Evolutionary conservation across 2,329 filamentous ascomycete species (phyloP).

Genomic region (Fonsecaea erecta): DNA sequence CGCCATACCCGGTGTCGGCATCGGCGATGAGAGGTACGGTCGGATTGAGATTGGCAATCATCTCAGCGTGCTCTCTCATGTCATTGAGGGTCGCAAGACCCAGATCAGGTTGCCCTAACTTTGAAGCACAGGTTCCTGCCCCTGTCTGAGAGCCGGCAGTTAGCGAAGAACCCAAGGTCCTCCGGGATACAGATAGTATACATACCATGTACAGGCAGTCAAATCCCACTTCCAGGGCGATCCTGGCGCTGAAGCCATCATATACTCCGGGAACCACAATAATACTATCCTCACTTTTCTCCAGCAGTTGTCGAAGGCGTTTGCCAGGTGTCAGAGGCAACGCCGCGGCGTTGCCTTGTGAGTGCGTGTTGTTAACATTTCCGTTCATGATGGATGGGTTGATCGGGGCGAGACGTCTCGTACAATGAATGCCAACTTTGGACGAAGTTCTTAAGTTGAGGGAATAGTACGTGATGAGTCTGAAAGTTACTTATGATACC

Average conservation of each 20-base stretch:
- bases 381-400: background rate
- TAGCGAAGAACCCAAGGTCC: too few species aligned
- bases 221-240: constrained; percentile 57
- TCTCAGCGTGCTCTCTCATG: constrained; percentile 59
- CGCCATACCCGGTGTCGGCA: constrained; percentile 59
- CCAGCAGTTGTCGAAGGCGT: constrained; percentile 4
- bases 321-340: background rate
- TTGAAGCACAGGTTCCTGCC: constrained; percentile 56
- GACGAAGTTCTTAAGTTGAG: too few species aligned
- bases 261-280: constrained; percentile 67
- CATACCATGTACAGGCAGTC: constrained; percentile 69
- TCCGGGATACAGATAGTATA: too few species aligned
- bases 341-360: background rate
- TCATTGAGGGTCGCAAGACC: constrained; percentile 58
- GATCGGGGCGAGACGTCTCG: too few species aligned
- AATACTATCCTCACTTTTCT: background rate
- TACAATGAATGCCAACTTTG: too few species aligned
- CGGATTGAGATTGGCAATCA: constrained; percentile 58
- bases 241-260: constrained; percentile 54
- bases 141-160: constrained; percentile 45
- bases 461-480: too few species aligned
- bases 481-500: too few species aligned
- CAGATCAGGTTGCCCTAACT: constrained; percentile 56
- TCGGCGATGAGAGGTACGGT: constrained; percentile 58
- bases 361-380: background rate